A percentile compares a stretch with the other conserved stretches of the same genome.
phyloP scores from a whole-genome alignment of 2,329 filamentous ascomycete species.

The Sclerotinia spermophila region DNA sequence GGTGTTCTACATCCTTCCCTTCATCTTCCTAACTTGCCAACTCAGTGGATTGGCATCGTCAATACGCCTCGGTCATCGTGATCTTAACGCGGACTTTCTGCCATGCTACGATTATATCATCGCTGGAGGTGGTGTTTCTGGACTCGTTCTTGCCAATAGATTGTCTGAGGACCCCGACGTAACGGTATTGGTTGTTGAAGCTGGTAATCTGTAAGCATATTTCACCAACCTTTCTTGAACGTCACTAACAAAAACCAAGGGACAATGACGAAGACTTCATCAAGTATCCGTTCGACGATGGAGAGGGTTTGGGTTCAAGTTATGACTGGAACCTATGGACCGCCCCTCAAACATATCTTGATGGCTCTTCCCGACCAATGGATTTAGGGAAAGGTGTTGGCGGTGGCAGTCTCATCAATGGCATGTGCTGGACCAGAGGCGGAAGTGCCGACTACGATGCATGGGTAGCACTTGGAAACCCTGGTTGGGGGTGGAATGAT shows the following conservation, averaged over 20 bases:
- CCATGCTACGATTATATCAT: conserved; percentile 42
- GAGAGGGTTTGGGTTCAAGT: conserved; percentile 37
- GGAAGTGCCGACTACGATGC: conserved; percentile 36
- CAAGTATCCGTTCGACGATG: conserved; percentile 29
- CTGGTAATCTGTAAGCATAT: conserved; percentile 27
- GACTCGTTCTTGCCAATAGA: conserved; percentile 43
- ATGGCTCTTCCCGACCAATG: conserved; percentile 28
- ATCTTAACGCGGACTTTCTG: conserved; percentile 27
- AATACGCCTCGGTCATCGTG: conserved; percentile 24
- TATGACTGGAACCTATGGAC: conserved; percentile 44
- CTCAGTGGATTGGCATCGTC: conserved; percentile 16
- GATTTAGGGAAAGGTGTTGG: conserved; percentile 34
- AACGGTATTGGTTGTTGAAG: conserved; percentile 31
- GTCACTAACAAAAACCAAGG: conserved; percentile 19
- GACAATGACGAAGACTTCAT: conserved; percentile 32
- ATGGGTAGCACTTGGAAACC: conserved; percentile 43
- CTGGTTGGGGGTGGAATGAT: conserved; percentile 39
- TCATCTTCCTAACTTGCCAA: background rate
- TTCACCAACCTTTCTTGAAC: background rate
- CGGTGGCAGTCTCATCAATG: conserved; percentile 43
- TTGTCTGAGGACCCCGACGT: conserved; percentile 40
- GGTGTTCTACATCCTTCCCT: background rate
- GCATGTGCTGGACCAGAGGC: conserved; percentile 36
- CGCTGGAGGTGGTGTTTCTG: conserved; percentile 47
- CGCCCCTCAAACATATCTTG: conserved; percentile 38